These are phyloP conservation scores for Endocladia muricata DNA, from an alignment of 31 red algal species.

Conservation along the genomic window DNA sequence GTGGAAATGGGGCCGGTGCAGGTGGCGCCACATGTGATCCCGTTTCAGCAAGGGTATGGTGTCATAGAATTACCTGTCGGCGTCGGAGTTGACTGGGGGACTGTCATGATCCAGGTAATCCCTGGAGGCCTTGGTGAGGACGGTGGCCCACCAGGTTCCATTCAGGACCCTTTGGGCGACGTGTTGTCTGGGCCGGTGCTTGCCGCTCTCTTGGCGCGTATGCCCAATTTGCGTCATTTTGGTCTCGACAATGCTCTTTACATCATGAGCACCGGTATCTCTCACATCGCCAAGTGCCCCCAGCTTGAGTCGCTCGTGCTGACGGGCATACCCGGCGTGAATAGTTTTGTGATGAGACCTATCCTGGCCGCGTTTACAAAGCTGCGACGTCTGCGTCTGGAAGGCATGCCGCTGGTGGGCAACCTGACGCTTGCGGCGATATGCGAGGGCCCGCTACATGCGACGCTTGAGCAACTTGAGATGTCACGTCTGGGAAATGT, in stretches of 20 bases:
- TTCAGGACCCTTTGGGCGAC: neutral
- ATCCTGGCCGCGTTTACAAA: conserved; percentile 22
- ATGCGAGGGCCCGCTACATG: neutral
- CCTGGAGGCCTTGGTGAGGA: too few relatives aligned
- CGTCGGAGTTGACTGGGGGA: too few relatives aligned
- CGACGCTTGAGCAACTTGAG: neutral
- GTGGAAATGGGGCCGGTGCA: too few relatives aligned
- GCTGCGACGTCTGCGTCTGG: conserved; percentile 10
- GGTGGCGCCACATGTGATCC: too few relatives aligned
- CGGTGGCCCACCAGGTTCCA: too few relatives aligned
- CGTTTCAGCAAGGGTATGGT: too few relatives aligned
- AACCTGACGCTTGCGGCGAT: conserved; percentile 26
- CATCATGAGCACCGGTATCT: conserved; percentile 11
- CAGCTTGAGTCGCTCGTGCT: conserved; percentile 16
- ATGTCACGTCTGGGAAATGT: conserved; percentile 8
- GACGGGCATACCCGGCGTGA: neutral
- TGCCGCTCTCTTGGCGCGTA: conserved; percentile 1
- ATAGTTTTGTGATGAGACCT: conserved; percentile 1
- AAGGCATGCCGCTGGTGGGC: conserved; percentile 20
- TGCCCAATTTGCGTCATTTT: conserved; percentile 11
- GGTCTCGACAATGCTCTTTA: conserved; percentile 13
- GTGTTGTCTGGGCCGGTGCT: conserved; percentile 15
- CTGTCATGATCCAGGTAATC: too few relatives aligned
- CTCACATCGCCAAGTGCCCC: conserved; percentile 7
- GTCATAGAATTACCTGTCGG: too few relatives aligned